Base-by-base conservation (phyloP, 2,329 filamentous ascomycete species). In the Aspergillus sp. region DNA sequence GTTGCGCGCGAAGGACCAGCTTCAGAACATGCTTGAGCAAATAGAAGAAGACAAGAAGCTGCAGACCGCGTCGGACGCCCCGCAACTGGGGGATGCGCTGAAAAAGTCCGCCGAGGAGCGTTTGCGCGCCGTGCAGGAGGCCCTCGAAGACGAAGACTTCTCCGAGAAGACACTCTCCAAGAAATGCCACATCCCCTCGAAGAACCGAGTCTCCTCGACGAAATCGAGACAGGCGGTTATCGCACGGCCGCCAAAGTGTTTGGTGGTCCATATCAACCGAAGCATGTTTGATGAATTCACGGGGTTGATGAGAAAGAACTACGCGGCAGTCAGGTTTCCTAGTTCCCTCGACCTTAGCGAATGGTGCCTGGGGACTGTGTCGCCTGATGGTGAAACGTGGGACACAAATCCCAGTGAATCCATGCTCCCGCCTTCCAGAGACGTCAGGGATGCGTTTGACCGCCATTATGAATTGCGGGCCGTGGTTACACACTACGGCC, bases 141-240 rank as follows among this genome's bases (percentile, higher is more conserved):
- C 89, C 0, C 75, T 97, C 2, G 85, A 90, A 50, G 83, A 90
- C 9, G 88, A 94, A 45, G 84, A 93, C 56, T 95, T 94, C 59
- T 84, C 88, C 19, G 90, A 88, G 47, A 81, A 81, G 60, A 87
- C 82, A 0, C 65, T 88, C 7, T 73, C 73, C 2, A 79, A 84
- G 30, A 82, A 81, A 65, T 90, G 85, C 72, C 86, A 82, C 64
- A 88, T 86, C 56, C 76, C 78, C 0, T 76, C 85, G 9, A 85
- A 87, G 61, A 84, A 84, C 60, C 85, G 87, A 63, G 83, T 91
- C 7, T 83, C 81, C 17, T 85, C 87, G 14, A 95, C 88, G 4
- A 99, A 99, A 72, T 91, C 91, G 8, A 88, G 92, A 53, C 94
- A 97, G 68, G 87, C 89, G 9, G 89, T 93, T 11, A 82, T 99